Base-by-base conservation (phyloP, 1,284 basidiomycete genomes). In the Amylostereum chailletii region DNA sequence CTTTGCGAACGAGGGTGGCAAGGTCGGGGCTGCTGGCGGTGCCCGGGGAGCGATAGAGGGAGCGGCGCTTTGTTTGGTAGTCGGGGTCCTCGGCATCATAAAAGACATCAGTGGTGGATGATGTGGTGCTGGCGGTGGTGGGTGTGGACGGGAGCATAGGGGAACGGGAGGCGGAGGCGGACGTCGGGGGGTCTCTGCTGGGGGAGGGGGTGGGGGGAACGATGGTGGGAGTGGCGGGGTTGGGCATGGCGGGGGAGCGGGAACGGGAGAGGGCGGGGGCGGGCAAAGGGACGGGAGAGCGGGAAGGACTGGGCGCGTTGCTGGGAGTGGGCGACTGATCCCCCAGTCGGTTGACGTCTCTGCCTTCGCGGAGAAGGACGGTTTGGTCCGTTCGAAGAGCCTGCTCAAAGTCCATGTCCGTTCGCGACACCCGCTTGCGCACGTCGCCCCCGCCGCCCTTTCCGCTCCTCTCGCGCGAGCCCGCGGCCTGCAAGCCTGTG, bases 21-120 rank as follows among this genome's bases (percentile, higher is more conserved):
- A 94, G 74, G 65, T 95, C 91, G 29, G 92, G 91, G 58, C 86
- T 90, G 57, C 86, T 90, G 29, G 90, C 86, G 2, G 89, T 92
- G 45, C 90, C 91, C 5, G 86, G 74, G n/a, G 86, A 84, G 52
- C 91, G 77, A 64, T 91, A 92, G 69, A 94, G 80, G 55, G 86
- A 90, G 47, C 90, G 76, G 40, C 89, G 79, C 64, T 88, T 87
- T 26, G 79, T 78, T 58, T 83, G 77, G 57, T 76, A 72, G 57
- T 83, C 81, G 3, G 68, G 59, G 53, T 83, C 81, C 54, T 83
- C 82, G 34, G 74, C 71, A 64, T 86, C 83, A 66, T 75, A 76
- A 58, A 76, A 77, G 41, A 81, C 60, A 53, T 86, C 83, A 56
- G 72, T 70, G 31, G 73, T 73, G 19, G 77, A 75, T 10, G 57